These are phyloP conservation scores for Russula foetens DNA, from an alignment of 768 basidiomycete genomes.

Conservation along the genomic window DNA sequence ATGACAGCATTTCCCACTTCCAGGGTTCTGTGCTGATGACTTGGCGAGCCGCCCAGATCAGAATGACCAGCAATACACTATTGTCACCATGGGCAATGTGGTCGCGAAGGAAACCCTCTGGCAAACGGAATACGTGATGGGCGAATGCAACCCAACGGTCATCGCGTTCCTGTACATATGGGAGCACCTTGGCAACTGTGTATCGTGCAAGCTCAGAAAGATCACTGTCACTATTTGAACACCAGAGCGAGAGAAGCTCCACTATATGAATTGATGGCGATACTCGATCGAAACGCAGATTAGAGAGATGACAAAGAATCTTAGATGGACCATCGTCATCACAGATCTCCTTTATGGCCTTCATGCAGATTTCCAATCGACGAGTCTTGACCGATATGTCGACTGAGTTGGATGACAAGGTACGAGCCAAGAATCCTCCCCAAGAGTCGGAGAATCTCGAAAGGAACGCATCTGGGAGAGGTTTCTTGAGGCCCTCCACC, in stretches of 20 bases:
- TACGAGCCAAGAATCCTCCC: background rate
- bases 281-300: background rate
- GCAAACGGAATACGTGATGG: background rate
- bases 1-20: background rate
- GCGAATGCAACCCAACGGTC: background rate
- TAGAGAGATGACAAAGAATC: background rate
- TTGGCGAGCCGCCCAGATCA: background rate
- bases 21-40: background rate
- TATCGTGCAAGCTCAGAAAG: background rate
- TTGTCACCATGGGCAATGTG: background rate
- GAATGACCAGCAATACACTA: background rate
- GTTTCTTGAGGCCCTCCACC: no score
- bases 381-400: background rate
- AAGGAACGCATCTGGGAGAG: no score
- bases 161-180: background rate
- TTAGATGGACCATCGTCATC: background rate
- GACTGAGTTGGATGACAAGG: background rate
- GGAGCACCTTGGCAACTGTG: background rate
- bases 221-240: background rate
- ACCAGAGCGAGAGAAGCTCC: background rate
- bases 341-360: background rate
- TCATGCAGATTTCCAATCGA: background rate
- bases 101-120: background rate
- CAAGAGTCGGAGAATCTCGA: background rate
- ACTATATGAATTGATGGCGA: background rate